Evolutionary conservation across 495 filamentous ascomycete genomes (phyloP).

Genomic region (Mycothermus thermophilus): DNA sequence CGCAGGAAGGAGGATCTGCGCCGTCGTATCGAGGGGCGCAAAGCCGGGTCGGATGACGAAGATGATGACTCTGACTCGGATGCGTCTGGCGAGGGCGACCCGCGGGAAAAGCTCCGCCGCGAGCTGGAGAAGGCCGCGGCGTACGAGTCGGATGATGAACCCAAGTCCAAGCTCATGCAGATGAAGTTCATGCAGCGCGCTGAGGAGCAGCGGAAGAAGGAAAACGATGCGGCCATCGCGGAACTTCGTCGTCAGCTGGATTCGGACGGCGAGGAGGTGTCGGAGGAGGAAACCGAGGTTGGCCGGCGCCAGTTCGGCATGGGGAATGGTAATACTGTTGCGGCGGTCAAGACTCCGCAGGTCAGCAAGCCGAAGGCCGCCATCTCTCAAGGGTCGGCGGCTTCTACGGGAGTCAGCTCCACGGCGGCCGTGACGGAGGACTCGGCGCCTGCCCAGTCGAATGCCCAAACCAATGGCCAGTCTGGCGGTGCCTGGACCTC

Average conservation of each 20-base stretch:
- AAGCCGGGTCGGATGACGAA: constrained; percentile 41
- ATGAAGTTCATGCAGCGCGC: constrained; percentile 93
- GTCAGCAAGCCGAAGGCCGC: constrained; percentile 5
- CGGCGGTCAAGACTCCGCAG: constrained; percentile 4
- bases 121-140: constrained; percentile 40
- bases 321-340: constrained; percentile 17
- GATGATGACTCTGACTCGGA: constrained; percentile 38
- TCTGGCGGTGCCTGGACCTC: constrained; percentile 2
- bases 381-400: not conserved
- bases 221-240: constrained; percentile 71
- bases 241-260: constrained; percentile 59
- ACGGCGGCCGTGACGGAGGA: not conserved
- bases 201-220: constrained; percentile 57
- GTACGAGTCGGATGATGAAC: constrained; percentile 22
- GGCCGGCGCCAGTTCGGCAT: constrained; percentile 54
- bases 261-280: constrained; percentile 33
- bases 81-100: constrained; percentile 41
- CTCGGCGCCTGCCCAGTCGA: constrained; percentile 4
- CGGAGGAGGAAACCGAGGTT: constrained; percentile 44
- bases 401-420: not conserved
- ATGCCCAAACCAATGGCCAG: too few relatives aligned
- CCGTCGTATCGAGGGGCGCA: constrained; percentile 69
- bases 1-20: constrained; percentile 73
- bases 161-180: constrained; percentile 39
- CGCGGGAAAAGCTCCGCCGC: constrained; percentile 42